These are phyloP conservation scores for Kwoniella sp. DNA, from an alignment of 768 basidiomycete genomes.

Conservation along the genomic window DNA sequence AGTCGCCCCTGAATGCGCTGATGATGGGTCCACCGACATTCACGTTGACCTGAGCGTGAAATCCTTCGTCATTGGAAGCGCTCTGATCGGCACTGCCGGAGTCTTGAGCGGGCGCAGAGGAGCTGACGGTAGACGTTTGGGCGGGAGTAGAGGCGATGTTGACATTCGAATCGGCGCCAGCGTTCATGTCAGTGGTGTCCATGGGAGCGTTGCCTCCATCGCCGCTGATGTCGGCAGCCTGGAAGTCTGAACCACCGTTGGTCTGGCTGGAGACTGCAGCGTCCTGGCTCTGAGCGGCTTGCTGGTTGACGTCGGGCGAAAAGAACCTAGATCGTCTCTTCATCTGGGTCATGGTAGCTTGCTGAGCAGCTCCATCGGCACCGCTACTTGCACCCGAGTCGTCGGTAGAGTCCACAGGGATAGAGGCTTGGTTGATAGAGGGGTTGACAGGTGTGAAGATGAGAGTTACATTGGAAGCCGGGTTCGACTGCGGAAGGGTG, in stretches of 20 bases:
- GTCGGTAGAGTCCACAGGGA: background rate
- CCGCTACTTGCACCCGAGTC: background rate
- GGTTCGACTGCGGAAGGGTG: constrained; percentile 13
- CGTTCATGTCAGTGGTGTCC: background rate
- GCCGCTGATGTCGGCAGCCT: background rate
- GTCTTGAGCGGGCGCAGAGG: constrained; percentile 1
- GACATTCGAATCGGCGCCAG: background rate
- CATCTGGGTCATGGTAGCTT: constrained; percentile 14
- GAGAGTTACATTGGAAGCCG: constrained; percentile 39
- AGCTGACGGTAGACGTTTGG: background rate
- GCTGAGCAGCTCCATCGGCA: constrained; percentile 7
- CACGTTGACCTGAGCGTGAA: constrained; percentile 11
- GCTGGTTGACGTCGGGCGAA: constrained; percentile 8
- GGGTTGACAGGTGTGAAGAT: constrained; percentile 43
- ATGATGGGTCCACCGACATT: constrained; percentile 1
- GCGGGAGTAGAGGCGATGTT: background rate
- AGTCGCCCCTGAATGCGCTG: constrained; percentile 6
- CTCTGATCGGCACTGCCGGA: background rate
- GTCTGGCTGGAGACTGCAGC: background rate
- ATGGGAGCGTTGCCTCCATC: background rate
- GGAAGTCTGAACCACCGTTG: background rate
- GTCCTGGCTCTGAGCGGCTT: background rate
- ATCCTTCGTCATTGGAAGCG: background rate
- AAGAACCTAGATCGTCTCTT: constrained; percentile 3
- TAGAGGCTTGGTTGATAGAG: constrained; percentile 21